Evolutionary conservation across 805 yeast genomes (phyloP), one percentile per base, ranked within the genome.

Genomic region (Clavispora fructus): DNA sequence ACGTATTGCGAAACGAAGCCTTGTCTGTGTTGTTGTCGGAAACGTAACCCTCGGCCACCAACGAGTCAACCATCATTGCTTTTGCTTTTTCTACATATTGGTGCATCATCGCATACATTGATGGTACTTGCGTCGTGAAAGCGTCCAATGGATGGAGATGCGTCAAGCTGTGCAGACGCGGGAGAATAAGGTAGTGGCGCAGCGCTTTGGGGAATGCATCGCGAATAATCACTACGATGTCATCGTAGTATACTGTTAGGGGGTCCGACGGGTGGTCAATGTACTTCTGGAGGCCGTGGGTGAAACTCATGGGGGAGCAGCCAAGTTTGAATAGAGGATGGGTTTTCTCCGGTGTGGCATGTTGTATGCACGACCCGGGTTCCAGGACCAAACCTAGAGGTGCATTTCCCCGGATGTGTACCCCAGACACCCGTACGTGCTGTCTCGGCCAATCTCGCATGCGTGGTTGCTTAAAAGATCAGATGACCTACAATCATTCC

Each of bases 171-270:
- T 50, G 49, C 42, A 68, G 65, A 51, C 81, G 66, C 1, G 94
- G 90, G 30, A 87, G 61, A 1, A 87, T 65, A 40, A 87, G 66
- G 47, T 71, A 74, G 61, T 87, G 95, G 32, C 77, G 64, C 4
- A 64, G 48, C 0, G 90, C 67, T 60, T 87, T 87, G 5, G 91
- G 87, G 57, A 68, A 87, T 28, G 58, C 59, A 59, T 87, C 95
- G 35, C 64, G 62, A 11, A 87, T 68, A 4, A 86, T 77, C 2
- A 79, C 75, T 12, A 73, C 82, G 32, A 76, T 63, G 0, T 73
- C 75, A 48, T 85, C 85, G 44, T 64, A 59, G 49, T 61, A 77
- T 0, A 82, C 43, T 1, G 82, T 77, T 3, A 55, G 50, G 3
- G 64, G 43, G 43, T 58, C 61, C 9, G 68, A 71, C 0, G 89